Conservation (phyloP, 306 rosid genomes). For the Dryas octopetala region DNA sequence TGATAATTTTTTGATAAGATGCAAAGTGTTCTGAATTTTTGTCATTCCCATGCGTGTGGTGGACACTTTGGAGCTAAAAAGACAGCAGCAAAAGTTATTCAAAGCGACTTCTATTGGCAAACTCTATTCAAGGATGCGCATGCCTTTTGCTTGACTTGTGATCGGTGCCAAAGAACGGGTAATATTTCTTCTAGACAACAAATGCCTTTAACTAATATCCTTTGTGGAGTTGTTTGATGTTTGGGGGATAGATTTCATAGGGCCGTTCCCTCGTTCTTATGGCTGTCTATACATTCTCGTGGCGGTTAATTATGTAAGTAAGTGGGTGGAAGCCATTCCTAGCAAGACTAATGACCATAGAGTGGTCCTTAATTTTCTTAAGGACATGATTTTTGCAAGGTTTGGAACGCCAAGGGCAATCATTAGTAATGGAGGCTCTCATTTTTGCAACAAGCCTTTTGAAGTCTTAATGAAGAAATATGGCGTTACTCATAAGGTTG, state of each 20-base stretch:
- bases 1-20: no score
- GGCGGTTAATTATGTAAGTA: neutral
- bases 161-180: neutral
- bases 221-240: neutral
- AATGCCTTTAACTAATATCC: neutral
- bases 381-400: neutral
- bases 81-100: neutral
- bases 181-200: no score
- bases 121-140: neutral
- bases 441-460: neutral
- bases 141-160: neutral
- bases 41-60: no score
- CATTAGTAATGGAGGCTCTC: neutral
- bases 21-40: no score
- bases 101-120: neutral
- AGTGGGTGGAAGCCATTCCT: neutral
- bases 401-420: no score
- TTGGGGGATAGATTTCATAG: neutral
- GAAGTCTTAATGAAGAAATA: neutral
- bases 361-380: neutral
- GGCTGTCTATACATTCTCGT: neutral
- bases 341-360: neutral
- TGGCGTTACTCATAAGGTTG: neutral
- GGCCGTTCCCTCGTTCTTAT: neutral
- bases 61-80: no score